These are phyloP conservation scores for Podospora sp. DNA, from an alignment of 495 filamentous ascomycete species.

Conservation along the genomic window DNA sequence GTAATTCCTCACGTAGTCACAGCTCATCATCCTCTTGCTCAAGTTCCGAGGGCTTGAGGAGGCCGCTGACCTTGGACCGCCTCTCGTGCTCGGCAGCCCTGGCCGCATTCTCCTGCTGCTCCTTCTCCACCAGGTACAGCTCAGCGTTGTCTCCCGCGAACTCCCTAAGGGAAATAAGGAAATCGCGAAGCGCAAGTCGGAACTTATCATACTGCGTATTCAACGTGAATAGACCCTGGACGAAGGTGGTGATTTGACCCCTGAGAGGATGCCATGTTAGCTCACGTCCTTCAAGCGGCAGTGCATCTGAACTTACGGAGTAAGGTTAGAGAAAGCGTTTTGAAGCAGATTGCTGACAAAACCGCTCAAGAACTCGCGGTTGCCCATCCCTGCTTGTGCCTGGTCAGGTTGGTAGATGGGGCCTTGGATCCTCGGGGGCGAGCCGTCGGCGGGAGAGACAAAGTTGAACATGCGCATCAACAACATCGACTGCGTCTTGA, in stretches of 20 bases:
- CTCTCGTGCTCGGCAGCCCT: constrained; percentile 80
- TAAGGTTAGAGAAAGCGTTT: constrained; percentile 91
- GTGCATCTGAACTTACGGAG: constrained; percentile 66
- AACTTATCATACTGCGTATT: constrained; percentile 85
- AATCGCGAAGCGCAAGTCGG: constrained; percentile 92
- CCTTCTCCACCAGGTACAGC: constrained; percentile 92
- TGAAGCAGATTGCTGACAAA: constrained; percentile 85
- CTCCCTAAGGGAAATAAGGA: constrained; percentile 95
- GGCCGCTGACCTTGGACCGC: constrained; percentile 86
- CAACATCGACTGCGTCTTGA: constrained; percentile 93
- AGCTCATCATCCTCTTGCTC: constrained; percentile 95
- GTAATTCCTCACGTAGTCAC: constrained; percentile 74
- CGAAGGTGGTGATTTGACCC: constrained; percentile 83
- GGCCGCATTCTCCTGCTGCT: constrained; percentile 77
- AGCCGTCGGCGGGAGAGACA: constrained; percentile 62
- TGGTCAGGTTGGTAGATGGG: constrained; percentile 85
- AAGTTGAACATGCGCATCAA: constrained; percentile 96
- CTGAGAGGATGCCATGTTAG: constrained; percentile 54
- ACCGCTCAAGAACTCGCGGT: constrained; percentile 84
- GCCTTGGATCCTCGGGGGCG: constrained; percentile 80
- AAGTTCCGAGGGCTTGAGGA: constrained; percentile 91
- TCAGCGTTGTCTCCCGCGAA: constrained; percentile 92
- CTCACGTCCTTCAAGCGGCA: constrained; percentile 2
- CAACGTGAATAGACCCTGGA: constrained; percentile 78
- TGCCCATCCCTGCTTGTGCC: constrained; percentile 76